Evolutionary conservation across 371 early-diverging fungal genomes (phyloP), one percentile per base, ranked within the genome.

Genomic region (Haplosporangium sp.): DNA sequence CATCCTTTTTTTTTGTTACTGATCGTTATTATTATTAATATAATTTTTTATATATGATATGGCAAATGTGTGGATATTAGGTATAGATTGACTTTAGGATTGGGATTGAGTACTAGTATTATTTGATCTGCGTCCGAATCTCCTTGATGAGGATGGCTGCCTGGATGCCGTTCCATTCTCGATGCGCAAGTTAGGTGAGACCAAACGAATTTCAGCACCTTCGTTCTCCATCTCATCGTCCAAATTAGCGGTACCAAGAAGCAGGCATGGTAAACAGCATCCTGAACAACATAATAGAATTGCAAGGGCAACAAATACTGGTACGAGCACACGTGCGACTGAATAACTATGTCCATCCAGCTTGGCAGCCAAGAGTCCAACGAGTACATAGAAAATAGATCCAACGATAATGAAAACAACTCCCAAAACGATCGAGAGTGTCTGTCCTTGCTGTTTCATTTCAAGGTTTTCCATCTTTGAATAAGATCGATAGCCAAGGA

Each of bases 221-320:
- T 81, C 75, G 40, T 47, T 63, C 5, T 74, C 81, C 56, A 68
- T 71, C 4, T 74, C 72, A 34, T 81, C 81, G 1, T 60, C 72
- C 3, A 20, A 37, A 8, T 61, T 65, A 17, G 67, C 55, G n/a
- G 65, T 74, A 13, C 71, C 71, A 34, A 81, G 58, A 37, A 81
- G 75, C 63, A 81, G 45, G 65, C 92, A 92, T 38, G 96, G 96
- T 63, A 93, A 81, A 76, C 93, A 93, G 72, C 94, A 94, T 39
- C 94, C 93, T 3, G 89, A 85, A 60, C 94, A 93, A 77, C 94
- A 93, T 40, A 94, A 69, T 10, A 90, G 62, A 61, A 92, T 73
- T 6, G 89, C 84, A 67, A 93, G 77, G 5, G 92, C 85, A 70
- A 97, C 90, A 72, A 97, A 95, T 17, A 96, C 84, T 13, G 96